phyloP scores from a whole-genome alignment of 495 filamentous ascomycete species.

The Penicillium samsonianum region DNA sequence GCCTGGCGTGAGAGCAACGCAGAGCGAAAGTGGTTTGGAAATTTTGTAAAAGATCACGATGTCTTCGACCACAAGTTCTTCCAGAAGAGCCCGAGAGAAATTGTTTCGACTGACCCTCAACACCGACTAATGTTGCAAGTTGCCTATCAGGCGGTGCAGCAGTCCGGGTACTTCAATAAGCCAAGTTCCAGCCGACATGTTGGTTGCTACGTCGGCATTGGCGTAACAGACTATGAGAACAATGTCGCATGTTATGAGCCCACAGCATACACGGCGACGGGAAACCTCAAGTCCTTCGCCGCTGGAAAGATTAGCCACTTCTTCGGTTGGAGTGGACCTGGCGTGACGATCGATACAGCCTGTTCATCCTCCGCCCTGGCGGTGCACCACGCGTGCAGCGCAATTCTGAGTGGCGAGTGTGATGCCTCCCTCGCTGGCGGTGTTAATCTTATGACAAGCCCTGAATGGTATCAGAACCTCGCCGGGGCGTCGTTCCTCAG shows the following conservation, averaged over 20 bases:
- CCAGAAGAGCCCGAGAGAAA: slow-evolving; percentile 47
- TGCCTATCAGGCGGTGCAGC: slow-evolving; percentile 50
- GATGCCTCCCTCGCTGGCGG: slow-evolving; percentile 36
- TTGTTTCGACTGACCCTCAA: slow-evolving; percentile 51
- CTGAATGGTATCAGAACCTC: slow-evolving; percentile 34
- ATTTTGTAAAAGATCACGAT: slow-evolving; percentile 32
- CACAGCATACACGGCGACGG: slow-evolving; percentile 36
- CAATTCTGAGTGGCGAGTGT: slow-evolving; percentile 34
- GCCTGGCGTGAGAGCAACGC: slow-evolving; percentile 32
- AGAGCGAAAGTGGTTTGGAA: slow-evolving; percentile 36
- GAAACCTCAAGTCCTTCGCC: slow-evolving; percentile 30
- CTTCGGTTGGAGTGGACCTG: slow-evolving; percentile 48
- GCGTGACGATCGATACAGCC: slow-evolving; percentile 42
- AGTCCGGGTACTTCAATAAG: slow-evolving; percentile 38
- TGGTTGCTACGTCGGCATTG: slow-evolving; percentile 39
- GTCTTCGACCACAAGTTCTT: slow-evolving; percentile 57
- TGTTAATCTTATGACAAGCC: slow-evolving; percentile 39
- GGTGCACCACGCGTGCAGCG: slow-evolving; percentile 37
- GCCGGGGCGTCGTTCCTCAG: slow-evolving; percentile 42
- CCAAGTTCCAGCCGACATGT: neutral
- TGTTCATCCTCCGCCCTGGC: slow-evolving; percentile 44
- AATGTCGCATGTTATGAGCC: slow-evolving; percentile 34
- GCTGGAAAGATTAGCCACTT: slow-evolving; percentile 32
- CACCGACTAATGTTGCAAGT: slow-evolving; percentile 51
- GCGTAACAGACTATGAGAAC: slow-evolving; percentile 33